Conservation (phyloP, 768 basidiomycete genomes). For the Agaricus sinodeliciosus region DNA sequence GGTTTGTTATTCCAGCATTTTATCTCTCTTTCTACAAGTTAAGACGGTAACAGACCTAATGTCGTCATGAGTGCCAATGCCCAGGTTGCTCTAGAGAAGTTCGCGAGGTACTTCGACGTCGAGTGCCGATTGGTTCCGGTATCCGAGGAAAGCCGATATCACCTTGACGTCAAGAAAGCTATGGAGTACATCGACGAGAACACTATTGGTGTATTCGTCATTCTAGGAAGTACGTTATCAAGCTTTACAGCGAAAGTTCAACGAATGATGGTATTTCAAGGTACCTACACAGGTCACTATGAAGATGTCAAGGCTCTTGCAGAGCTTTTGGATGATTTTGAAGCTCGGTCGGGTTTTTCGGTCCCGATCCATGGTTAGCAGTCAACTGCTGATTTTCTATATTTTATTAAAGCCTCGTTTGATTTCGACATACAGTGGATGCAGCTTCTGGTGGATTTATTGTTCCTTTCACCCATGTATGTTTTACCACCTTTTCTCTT, state of each 20-base stretch:
- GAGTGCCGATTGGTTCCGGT: constrained; percentile 52
- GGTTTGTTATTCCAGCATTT: constrained; percentile 27
- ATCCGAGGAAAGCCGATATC: constrained; percentile 43
- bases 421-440: constrained; percentile 45
- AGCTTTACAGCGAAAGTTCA: constrained; percentile 39
- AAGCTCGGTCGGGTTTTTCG: constrained; percentile 49
- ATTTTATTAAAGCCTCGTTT: constrained; percentile 36
- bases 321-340: constrained; percentile 59
- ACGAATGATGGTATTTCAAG: constrained; percentile 27
- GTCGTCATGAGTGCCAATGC: constrained; percentile 68
- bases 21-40: neutral
- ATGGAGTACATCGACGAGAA: constrained; percentile 69
- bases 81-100: constrained; percentile 67
- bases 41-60: constrained; percentile 39
- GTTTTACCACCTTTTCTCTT: neutral
- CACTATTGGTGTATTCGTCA: constrained; percentile 63
- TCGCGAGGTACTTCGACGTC: constrained; percentile 66
- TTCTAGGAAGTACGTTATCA: constrained; percentile 29
- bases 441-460: constrained; percentile 64
- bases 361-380: constrained; percentile 66
- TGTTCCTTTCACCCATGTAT: constrained; percentile 50
- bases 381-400: constrained; percentile 22
- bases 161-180: constrained; percentile 54
- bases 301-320: constrained; percentile 87
- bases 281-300: constrained; percentile 61